A percentile compares a stretch with the other conserved stretches of the same genome.
phyloP scores from a whole-genome alignment of 768 basidiomycete genomes.

The Nidularia pulvinata region DNA sequence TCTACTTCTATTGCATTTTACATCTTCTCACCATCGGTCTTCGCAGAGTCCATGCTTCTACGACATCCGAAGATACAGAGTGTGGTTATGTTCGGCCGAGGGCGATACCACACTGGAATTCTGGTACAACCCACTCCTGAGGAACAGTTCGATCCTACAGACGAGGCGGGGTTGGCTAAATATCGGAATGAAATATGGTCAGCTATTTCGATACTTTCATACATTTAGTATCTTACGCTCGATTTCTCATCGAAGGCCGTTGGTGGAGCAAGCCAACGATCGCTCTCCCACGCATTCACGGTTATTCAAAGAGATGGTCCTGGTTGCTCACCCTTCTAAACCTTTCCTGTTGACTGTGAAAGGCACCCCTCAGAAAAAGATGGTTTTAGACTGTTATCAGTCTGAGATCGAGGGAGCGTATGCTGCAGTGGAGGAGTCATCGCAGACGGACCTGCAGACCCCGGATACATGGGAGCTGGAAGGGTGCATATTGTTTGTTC shows the following conservation, averaged over 20 bases:
- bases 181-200: constrained; percentile 22
- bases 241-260: constrained; percentile 23
- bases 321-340: constrained; percentile 31
- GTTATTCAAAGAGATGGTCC: constrained; percentile 51
- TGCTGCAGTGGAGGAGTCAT: constrained; percentile 6
- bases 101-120: constrained; percentile 30
- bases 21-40: neutral
- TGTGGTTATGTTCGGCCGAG: constrained; percentile 36
- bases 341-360: constrained; percentile 23
- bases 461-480: constrained; percentile 1
- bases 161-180: constrained; percentile 11
- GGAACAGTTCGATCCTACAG: constrained; percentile 16
- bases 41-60: constrained; percentile 33
- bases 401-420: constrained; percentile 19
- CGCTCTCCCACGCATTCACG: constrained; percentile 42
- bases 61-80: constrained; percentile 20
- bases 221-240: neutral
- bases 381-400: constrained; percentile 13
- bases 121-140: constrained; percentile 22
- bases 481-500: constrained; percentile 21
- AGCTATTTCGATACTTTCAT: constrained; percentile 3
- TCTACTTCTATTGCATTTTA: constrained; percentile 5
- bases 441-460: constrained; percentile 3
- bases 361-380: constrained; percentile 16
- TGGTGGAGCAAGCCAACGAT: constrained; percentile 34